phyloP scores from a whole-genome alignment of 139 green algal genomes.

The Raphidocelis subcapitata region DNA sequence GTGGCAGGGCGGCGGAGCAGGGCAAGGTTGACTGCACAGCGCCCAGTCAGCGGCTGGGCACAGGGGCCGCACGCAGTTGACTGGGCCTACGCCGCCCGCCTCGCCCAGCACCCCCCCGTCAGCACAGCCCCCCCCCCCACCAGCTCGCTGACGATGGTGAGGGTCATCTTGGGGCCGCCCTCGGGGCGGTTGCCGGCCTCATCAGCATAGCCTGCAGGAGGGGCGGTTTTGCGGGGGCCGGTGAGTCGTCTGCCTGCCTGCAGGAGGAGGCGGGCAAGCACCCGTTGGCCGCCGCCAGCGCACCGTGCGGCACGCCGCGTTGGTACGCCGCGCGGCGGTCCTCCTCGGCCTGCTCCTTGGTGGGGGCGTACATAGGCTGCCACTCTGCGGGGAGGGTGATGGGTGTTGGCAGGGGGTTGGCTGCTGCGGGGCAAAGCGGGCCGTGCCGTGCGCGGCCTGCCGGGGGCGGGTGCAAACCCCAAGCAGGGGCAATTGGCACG shows the following conservation, averaged over 20 bases:
- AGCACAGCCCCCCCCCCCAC: slow-evolving; percentile 42
- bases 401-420: not conserved
- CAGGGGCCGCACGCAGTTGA: too few species aligned
- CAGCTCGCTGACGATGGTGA: slow-evolving; percentile 76
- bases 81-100: too few species aligned
- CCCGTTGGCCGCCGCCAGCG: not conserved
- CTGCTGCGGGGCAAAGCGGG: too few species aligned
- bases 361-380: slow-evolving; percentile 83
- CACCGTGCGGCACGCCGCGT: slow-evolving; percentile 79
- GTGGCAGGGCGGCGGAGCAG: not conserved
- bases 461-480: too few species aligned
- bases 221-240: too few species aligned
- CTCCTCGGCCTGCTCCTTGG: slow-evolving; percentile 73
- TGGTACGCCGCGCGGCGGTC: slow-evolving; percentile 75
- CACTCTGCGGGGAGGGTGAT: slow-evolving; percentile 61
- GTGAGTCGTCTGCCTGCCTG: too few species aligned
- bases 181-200: slow-evolving; percentile 60
- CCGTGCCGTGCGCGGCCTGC: too few species aligned
- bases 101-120: too few species aligned
- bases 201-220: slow-evolving; percentile 76
- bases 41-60: too few species aligned
- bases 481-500: too few species aligned
- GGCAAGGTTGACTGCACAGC: not conserved
- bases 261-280: too few species aligned
- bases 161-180: slow-evolving; percentile 61